Evolutionary conservation across 2,329 filamentous ascomycete species (phyloP).

Genomic region (Colletotrichum abscissum): DNA sequence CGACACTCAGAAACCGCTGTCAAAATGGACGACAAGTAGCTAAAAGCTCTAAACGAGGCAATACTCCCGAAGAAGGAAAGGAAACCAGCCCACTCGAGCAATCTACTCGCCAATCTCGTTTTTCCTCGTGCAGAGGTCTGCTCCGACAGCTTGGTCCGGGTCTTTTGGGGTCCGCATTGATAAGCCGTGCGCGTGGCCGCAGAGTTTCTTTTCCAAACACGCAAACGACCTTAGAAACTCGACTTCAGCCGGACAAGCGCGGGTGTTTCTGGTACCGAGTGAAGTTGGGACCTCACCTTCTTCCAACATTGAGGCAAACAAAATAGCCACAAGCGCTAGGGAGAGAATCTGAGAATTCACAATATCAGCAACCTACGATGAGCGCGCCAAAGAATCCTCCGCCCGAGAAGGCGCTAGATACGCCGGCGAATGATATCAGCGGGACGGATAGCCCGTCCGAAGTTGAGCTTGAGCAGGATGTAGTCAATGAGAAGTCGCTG

Average conservation of each 20-base stretch:
- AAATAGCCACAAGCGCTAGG: too few species aligned
- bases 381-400: slow-evolving; percentile 10
- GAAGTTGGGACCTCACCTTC: background rate
- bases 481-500: slow-evolving; percentile 66
- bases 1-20: background rate
- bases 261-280: background rate
- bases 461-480: slow-evolving; percentile 10
- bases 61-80: background rate
- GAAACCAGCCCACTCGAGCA: background rate
- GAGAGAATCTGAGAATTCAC: background rate
- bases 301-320: too few species aligned
- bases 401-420: slow-evolving; percentile 24
- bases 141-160: background rate
- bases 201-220: slow-evolving; percentile 3
- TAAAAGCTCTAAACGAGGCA: background rate
- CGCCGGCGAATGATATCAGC: slow-evolving; percentile 9
- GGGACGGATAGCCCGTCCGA: slow-evolving; percentile 26
- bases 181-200: slow-evolving; percentile 21
- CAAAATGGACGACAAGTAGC: background rate
- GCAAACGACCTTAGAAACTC: background rate
- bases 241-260: background rate
- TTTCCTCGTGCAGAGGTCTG: background rate
- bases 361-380: background rate
- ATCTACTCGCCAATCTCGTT: slow-evolving; percentile 18
- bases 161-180: slow-evolving; percentile 13